A percentile compares a stretch with the other conserved stretches of the same genome.
Evolutionary conservation across 2,329 filamentous ascomycete genomes (phyloP).

Genomic region (Sclerotinia minor): DNA sequence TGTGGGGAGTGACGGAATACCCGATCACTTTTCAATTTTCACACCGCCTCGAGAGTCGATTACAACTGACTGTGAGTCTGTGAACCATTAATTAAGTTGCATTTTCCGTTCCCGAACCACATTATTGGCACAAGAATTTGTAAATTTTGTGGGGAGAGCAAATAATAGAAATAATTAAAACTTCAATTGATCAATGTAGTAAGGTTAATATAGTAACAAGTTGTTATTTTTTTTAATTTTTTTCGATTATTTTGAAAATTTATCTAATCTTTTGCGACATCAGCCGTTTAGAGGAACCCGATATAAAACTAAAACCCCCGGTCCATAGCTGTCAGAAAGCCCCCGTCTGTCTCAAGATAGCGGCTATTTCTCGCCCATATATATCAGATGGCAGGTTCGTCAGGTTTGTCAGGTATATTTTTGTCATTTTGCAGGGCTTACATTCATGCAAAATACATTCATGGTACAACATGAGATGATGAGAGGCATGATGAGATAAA

Average conservation of each 20-base stretch:
- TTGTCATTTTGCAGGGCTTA: not conserved
- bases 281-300: conserved; percentile 1
- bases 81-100: conserved; percentile 6
- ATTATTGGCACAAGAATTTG: too few species aligned
- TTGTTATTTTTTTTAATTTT: too few species aligned
- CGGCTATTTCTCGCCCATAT: conserved; percentile 4
- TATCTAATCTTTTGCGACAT: not conserved
- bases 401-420: conserved; percentile 6
- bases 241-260: not conserved
- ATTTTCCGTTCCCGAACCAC: too few species aligned
- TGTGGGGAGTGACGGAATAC: conserved; percentile 8
- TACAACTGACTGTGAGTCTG: too few species aligned
- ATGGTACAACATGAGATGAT: not conserved
- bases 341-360: not conserved
- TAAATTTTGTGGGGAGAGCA: not conserved
- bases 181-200: not conserved
- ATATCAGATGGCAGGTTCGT: not conserved
- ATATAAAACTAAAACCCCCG: not conserved
- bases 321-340: not conserved
- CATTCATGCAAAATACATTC: not conserved
- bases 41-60: conserved; percentile 11
- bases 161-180: not conserved
- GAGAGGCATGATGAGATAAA: conserved; percentile 9
- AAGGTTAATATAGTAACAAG: not conserved
- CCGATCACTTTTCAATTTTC: not conserved